A percentile compares a stretch with the other conserved stretches of the same genome.
These are phyloP conservation scores for Ganoderma sp. DNA, from an alignment of 1,284 basidiomycete genomes.

Conservation along the genomic window DNA sequence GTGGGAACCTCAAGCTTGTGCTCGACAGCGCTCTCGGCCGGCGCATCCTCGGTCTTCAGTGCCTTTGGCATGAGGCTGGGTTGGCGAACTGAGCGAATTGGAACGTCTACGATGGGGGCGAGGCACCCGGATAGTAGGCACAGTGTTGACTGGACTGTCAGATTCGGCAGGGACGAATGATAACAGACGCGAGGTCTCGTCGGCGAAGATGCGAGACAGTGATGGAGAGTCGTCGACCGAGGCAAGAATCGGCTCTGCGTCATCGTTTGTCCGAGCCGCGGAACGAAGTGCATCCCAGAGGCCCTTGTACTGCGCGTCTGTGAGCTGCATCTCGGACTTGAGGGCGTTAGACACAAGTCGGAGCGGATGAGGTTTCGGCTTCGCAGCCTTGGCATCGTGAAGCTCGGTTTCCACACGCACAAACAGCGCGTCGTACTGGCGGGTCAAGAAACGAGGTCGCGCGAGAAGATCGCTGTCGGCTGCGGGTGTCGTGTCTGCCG, in stretches of 20 bases:
- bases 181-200: conserved; percentile 68
- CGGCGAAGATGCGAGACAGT: conserved; percentile 56
- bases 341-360: conserved; percentile 67
- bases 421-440: conserved; percentile 63
- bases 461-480: conserved; percentile 55
- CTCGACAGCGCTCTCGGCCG: conserved; percentile 25
- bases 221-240: conserved; percentile 31
- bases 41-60: conserved; percentile 33
- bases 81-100: conserved; percentile 34
- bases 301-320: conserved; percentile 45
- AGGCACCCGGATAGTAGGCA: conserved; percentile 30
- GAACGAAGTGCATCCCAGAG: conserved; percentile 64
- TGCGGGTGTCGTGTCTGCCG: conserved; percentile 36
- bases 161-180: conserved; percentile 50
- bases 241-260: conserved; percentile 27
- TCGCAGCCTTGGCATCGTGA: conserved; percentile 41
- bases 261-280: conserved; percentile 39
- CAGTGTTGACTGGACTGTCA: conserved; percentile 7
- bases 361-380: conserved; percentile 58
- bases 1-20: neutral
- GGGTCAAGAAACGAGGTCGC: conserved; percentile 68
- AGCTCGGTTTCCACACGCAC: conserved; percentile 65
- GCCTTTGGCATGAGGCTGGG: conserved; percentile 30
- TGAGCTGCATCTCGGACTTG: conserved; percentile 46
- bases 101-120: conserved; percentile 35